Evolutionary conservation across 805 yeast species (phyloP).

Genomic region (Suhomyces prunicola): DNA sequence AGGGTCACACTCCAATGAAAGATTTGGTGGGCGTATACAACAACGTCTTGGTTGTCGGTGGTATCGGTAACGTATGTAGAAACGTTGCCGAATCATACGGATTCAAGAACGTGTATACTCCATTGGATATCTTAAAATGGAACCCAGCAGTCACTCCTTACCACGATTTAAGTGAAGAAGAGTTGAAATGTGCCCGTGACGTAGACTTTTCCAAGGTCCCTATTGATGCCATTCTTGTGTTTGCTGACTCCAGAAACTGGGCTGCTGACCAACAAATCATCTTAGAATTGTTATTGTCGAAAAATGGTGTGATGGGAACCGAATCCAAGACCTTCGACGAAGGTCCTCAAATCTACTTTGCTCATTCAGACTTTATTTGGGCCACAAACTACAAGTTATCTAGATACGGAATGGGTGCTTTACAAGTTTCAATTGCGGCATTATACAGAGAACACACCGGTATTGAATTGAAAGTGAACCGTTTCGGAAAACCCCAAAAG

Average conservation of each 20-base stretch:
- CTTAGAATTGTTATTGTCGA: slow-evolving; percentile 71
- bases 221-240: slow-evolving; percentile 81
- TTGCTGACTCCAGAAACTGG: slow-evolving; percentile 92
- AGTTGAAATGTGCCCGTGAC: slow-evolving; percentile 48
- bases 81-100: slow-evolving; percentile 83
- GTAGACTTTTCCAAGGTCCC: slow-evolving; percentile 64
- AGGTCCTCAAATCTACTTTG: slow-evolving; percentile 81
- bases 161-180: slow-evolving; percentile 74
- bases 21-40: slow-evolving; percentile 66
- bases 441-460: slow-evolving; percentile 84
- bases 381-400: slow-evolving; percentile 80
- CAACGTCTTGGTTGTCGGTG: slow-evolving; percentile 84
- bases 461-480: slow-evolving; percentile 68
- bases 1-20: slow-evolving; percentile 93
- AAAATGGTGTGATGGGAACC: slow-evolving; percentile 84
- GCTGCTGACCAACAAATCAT: slow-evolving; percentile 91
- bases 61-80: slow-evolving; percentile 80
- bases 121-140: slow-evolving; percentile 81
- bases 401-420: slow-evolving; percentile 93
- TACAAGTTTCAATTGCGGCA: slow-evolving; percentile 85
- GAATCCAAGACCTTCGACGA: slow-evolving; percentile 64
- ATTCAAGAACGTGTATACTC: slow-evolving; percentile 76
- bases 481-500: slow-evolving; percentile 88
- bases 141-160: slow-evolving; percentile 84
- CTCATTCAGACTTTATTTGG: slow-evolving; percentile 92